Base-by-base conservation (phyloP, 495 filamentous ascomycete genomes). In the Jackrogersella multiformis region DNA sequence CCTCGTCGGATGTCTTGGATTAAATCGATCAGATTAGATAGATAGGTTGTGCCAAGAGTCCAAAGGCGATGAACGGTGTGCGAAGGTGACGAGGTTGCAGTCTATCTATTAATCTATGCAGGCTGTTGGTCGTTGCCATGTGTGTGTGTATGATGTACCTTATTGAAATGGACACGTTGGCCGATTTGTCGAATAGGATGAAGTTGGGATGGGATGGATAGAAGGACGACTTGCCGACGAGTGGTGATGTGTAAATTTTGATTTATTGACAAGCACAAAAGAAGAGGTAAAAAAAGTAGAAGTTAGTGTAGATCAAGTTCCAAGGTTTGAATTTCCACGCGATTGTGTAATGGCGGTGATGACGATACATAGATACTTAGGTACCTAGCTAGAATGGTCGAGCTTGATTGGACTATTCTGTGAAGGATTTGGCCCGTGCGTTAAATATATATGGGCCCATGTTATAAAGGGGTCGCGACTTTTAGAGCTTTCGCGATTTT, bases 321-420 rank as follows among this genome's bases (percentile, higher is more conserved):
- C 35, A 38, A 45, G 35, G 46, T 54, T n/a, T 44, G 13, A 34
- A 54, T 60, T 64, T 57, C 18, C 55, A 60, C 48, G 66, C 66
- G 56, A 46, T 34, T 53, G 49, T 26, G 60, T 64, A 69, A 64
- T 60, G 55, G 66, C 66, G 60, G 66, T 69, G 66, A 69, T 69
- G 66, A 69, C 66, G 66, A 69, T 69, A 64, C 51, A 16, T 41
- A 41, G 39, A 10, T 39, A 32, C 15, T 13, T 45, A 18, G 42
- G 42, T 20, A 42, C 5, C 42, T 56, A 38, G 56, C 36, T 52
- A 54, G 49, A 16, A 24, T 38, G 26, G 52, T 49, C 21, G 57
- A 52, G 46, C 32, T 12, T 49, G 28, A 49, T 49, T 49, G 46
- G 46, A 2, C 20, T 12, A n/a, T 24, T n/a, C 13, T n/a, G 16